A percentile compares a stretch with the other conserved stretches of the same genome.
These are phyloP conservation scores for Bullera alba DNA, from an alignment of 768 basidiomycete species.

Conservation along the genomic window DNA sequence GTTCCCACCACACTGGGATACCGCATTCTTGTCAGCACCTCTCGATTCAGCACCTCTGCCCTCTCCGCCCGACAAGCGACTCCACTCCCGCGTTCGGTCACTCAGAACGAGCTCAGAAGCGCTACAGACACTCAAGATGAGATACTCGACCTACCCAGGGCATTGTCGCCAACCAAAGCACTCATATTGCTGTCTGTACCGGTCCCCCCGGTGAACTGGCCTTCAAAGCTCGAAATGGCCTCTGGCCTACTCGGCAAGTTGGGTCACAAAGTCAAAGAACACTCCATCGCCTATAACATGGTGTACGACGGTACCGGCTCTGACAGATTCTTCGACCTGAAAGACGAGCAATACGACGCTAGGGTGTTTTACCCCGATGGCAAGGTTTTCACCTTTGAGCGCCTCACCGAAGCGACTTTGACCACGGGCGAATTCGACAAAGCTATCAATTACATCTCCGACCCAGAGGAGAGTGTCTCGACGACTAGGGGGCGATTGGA, in stretches of 20 bases:
- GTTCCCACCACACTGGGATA: too few species aligned
- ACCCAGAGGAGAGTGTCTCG: neutral
- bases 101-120: too few species aligned
- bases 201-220: slow-evolving; percentile 28
- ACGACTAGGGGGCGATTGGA: neutral
- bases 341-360: slow-evolving; percentile 21
- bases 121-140: too few species aligned
- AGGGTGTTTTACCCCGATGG: slow-evolving; percentile 35
- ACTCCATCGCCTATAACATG: slow-evolving; percentile 27
- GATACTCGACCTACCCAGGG: too few species aligned
- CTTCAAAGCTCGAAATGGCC: slow-evolving; percentile 30
- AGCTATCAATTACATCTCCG: neutral
- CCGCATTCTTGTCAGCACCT: too few species aligned
- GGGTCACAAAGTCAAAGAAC: slow-evolving; percentile 9
- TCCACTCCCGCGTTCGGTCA: too few species aligned
- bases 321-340: slow-evolving; percentile 2
- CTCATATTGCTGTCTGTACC: slow-evolving; percentile 32
- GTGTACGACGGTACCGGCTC: slow-evolving; percentile 27
- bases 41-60: too few species aligned
- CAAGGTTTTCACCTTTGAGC: neutral
- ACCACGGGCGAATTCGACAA: neutral
- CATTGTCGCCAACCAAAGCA: too few species aligned
- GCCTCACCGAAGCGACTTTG: neutral
- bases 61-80: too few species aligned
- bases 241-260: slow-evolving; percentile 21